Evolutionary conservation across 768 basidiomycete genomes (phyloP), one percentile per base, ranked within the genome.

Genomic region (Mycena chlorophos): DNA sequence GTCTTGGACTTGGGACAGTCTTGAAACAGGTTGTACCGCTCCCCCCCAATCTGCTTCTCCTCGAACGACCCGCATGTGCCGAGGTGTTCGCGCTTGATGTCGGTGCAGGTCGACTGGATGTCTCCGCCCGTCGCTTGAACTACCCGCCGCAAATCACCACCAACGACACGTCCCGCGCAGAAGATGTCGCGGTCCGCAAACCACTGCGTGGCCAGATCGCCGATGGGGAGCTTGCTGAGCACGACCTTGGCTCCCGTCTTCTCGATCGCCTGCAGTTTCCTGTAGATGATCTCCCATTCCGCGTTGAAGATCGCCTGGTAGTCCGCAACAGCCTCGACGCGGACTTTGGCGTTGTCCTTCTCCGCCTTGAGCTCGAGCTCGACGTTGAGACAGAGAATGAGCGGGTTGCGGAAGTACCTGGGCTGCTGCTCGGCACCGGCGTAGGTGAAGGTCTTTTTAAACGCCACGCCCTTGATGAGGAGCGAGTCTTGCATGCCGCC

Each of bases 261-360:
- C 65, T 93, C 91, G 68, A 98, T 97, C 3, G 94, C 93, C 65
- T 96, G 89, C 16, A 99, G 79, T 73, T 99, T 99, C 63, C 90
- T 85, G 76, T 96, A 98, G 66, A 99, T 99, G 72, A 99, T 98
- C 65, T 96, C 91, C 97, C 97, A 99, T 70, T 99, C 97, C 12
- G 97, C 97, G 69, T 99, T 94, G 51, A 99, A 97, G 66, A 99
- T 98, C 4, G 96, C 94, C 73, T 99, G 97, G 68, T 99, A 99
- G 68, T 99, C 97, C 17, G 94, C 88, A 23, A 99, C 96, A 16
- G 89, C 88, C 66, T 98, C 94, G 17, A 99, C 94, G 30, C 97
- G 86, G 38, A 99, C 93, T 73, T 99, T 97, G 3, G 97, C 97
- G 63, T 99, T 99, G 72, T 99, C 97, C 71, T 98, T 95, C 75